Conservation (phyloP, 257 asterid genomes). For the Nicotiana attenuata region DNA sequence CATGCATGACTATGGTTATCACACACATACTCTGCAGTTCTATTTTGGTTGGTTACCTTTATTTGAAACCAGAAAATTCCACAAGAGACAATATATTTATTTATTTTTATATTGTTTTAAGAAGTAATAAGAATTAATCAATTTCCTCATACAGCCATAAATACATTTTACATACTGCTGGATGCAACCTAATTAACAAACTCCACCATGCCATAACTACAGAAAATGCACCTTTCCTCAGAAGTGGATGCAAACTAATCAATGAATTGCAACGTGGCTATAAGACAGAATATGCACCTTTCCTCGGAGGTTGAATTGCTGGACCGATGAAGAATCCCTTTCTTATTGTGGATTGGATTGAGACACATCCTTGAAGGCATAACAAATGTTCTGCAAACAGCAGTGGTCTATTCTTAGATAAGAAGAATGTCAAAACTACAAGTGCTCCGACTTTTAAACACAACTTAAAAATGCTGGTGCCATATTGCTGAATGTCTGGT, state of each 20-base stretch:
- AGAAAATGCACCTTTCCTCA: not conserved
- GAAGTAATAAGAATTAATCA: not conserved
- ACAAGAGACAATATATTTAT: not conserved
- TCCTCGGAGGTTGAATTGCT: slow-evolving; percentile 48
- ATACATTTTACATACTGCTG: not conserved
- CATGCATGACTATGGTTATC: not conserved
- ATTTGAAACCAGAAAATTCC: not conserved
- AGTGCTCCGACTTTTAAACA: not conserved
- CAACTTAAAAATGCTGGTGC: not conserved
- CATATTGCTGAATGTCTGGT: not conserved
- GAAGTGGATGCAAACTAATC: not conserved
- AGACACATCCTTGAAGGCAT: slow-evolving; percentile 96
- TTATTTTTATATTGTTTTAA: not conserved
- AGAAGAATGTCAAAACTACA: not conserved
- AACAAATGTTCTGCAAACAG: slow-evolving; percentile 77
- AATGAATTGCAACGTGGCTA: not conserved
- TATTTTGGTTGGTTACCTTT: not conserved
- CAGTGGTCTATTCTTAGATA: slow-evolving; percentile 4
- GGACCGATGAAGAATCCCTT: slow-evolving; percentile 75
- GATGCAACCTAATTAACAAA: not conserved
- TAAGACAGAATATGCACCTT: not conserved
- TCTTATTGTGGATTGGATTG: slow-evolving; percentile 82
- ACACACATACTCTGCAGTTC: not conserved
- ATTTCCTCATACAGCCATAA: not conserved
- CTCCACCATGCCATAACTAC: not conserved